Percentiles rank a stretch among this genome's conserved stretches.
Evolutionary conservation across 169 alveolate genomes (phyloP).

Genomic region (Plasmodium cynomolgi): DNA sequence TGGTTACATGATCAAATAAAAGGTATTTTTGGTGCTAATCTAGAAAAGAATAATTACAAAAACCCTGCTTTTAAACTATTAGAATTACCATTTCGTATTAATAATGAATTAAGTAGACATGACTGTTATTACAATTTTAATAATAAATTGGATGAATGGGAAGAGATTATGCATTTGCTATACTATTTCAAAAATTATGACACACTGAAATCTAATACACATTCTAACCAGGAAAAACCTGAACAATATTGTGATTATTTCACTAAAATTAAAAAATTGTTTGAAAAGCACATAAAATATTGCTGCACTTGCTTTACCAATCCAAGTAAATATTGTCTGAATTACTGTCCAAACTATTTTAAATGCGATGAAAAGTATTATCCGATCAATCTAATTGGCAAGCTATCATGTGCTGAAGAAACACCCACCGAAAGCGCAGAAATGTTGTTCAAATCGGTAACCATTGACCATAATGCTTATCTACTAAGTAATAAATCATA

Average conservation of each 20-base stretch:
- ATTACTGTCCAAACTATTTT: not conserved
- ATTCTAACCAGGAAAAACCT: not conserved
- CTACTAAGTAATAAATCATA: not conserved
- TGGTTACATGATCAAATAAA: not conserved
- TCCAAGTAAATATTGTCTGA: not conserved
- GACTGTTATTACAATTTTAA: not conserved
- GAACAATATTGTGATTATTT: not conserved
- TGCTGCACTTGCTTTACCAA: not conserved
- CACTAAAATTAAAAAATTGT: not conserved
- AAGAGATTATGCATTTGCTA: not conserved
- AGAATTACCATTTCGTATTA: not conserved
- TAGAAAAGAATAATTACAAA: not conserved
- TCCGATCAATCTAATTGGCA: not conserved
- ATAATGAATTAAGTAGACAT: not conserved
- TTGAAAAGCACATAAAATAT: not conserved
- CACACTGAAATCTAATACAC: not conserved
- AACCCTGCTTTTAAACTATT: not conserved
- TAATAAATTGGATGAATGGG: not conserved
- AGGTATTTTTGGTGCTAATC: not conserved
- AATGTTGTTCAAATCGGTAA: not conserved
- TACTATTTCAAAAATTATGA: not conserved
- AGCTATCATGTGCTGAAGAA: not conserved
- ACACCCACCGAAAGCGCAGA: not conserved
- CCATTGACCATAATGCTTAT: not conserved
- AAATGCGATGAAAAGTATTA: not conserved